phyloP scores from a whole-genome alignment of 768 basidiomycete genomes.

The Peribolospora baueri region DNA sequence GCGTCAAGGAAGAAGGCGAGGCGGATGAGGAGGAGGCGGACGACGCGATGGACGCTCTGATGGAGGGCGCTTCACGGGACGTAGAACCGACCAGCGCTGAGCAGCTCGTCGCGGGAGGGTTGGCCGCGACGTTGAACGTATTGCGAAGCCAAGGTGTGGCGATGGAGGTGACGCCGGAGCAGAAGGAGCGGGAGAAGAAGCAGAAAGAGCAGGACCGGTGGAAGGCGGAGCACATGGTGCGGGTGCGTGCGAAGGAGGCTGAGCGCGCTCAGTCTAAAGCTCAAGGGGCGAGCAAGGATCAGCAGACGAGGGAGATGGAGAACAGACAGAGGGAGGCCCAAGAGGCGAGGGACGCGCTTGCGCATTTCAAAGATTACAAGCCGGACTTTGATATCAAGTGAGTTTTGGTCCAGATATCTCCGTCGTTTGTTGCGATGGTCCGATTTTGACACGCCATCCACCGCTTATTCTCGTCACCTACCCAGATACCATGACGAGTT shows the following conservation, averaged over 20 bases:
- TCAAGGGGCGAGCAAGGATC: slow-evolving; percentile 55
- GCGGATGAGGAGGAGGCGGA: slow-evolving; percentile 18
- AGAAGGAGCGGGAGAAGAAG: slow-evolving; percentile 47
- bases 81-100: slow-evolving; percentile 24
- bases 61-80: slow-evolving; percentile 30
- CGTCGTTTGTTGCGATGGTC: too few relatives aligned
- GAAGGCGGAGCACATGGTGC: slow-evolving; percentile 60
- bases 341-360: slow-evolving; percentile 55
- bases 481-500: slow-evolving; percentile 68
- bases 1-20: slow-evolving; percentile 34
- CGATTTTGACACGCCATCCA: too few relatives aligned
- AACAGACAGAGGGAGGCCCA: slow-evolving; percentile 76
- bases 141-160: slow-evolving; percentile 81
- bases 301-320: slow-evolving; percentile 81
- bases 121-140: slow-evolving; percentile 69
- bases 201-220: slow-evolving; percentile 71
- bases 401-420: too few relatives aligned
- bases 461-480: too few relatives aligned
- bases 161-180: slow-evolving; percentile 37
- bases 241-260: slow-evolving; percentile 51
- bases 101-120: slow-evolving; percentile 53
- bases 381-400: slow-evolving; percentile 75
- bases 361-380: slow-evolving; percentile 78
- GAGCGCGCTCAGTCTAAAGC: slow-evolving; percentile 44
- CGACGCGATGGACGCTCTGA: slow-evolving; percentile 17